These are phyloP conservation scores for Marasmius oreades DNA, from an alignment of 1,284 basidiomycete genomes.

Conservation along the genomic window DNA sequence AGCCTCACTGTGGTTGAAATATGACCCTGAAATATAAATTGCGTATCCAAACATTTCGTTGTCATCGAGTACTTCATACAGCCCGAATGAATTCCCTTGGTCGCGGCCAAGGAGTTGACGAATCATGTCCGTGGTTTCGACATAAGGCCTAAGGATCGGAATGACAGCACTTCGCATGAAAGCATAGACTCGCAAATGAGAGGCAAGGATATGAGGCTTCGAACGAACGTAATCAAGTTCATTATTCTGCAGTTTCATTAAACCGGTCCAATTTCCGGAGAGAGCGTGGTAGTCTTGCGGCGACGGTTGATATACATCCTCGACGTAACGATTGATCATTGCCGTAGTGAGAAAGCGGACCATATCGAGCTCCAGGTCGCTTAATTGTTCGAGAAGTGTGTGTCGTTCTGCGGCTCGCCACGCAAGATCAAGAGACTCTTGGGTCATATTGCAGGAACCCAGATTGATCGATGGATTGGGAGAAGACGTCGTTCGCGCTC, in stretches of 20 bases:
- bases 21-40: conserved; percentile 55
- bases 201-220: conserved; percentile 40
- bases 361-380: conserved; percentile 51
- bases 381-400: conserved; percentile 25
- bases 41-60: conserved; percentile 67
- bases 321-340: conserved; percentile 38
- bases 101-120: conserved; percentile 55
- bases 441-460: conserved; percentile 10
- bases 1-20: conserved; percentile 60
- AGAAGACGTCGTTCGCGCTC: conserved; percentile 4
- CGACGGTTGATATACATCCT: conserved; percentile 21
- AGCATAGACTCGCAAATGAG: conserved; percentile 42
- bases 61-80: conserved; percentile 52
- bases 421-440: conserved; percentile 29
- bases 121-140: conserved; percentile 37
- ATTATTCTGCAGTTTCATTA: conserved; percentile 48
- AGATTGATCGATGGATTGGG: background rate
- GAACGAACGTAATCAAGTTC: conserved; percentile 37
- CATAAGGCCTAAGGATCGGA: conserved; percentile 30
- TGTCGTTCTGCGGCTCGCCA: conserved; percentile 29
- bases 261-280: conserved; percentile 32
- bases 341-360: conserved; percentile 46
- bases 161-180: conserved; percentile 39
- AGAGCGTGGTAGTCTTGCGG: background rate
- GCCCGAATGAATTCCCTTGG: conserved; percentile 62